Evolutionary conservation across 2,329 filamentous ascomycete genomes (phyloP).

Genomic region (Neofusicoccum kwambonambiense): DNA sequence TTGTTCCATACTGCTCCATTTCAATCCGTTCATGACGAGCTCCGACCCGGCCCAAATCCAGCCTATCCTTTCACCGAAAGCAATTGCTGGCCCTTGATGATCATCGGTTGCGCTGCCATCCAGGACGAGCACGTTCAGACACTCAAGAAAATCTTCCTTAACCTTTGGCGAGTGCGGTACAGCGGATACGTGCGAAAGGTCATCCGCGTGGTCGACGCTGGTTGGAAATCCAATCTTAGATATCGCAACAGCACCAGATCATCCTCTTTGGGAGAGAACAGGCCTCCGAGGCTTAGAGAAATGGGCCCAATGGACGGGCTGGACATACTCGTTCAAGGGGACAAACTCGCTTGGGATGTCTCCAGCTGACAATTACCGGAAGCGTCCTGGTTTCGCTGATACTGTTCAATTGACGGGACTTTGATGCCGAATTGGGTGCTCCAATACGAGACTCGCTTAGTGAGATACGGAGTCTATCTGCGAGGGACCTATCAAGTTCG

Average conservation of each 20-base stretch:
- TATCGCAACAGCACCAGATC: neutral
- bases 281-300: too few relatives aligned
- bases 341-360: too few relatives aligned
- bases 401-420: too few relatives aligned
- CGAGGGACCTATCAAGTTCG: too few relatives aligned
- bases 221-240: neutral
- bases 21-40: neutral
- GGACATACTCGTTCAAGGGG: neutral
- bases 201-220: neutral
- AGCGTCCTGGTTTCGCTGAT: too few relatives aligned
- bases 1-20: neutral
- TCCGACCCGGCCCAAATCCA: neutral
- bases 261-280: neutral
- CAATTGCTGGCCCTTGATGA: constrained; percentile 8
- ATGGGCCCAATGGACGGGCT: neutral
- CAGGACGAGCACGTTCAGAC: neutral
- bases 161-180: neutral
- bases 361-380: neutral
- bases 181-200: constrained; percentile 1
- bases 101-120: neutral
- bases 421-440: too few relatives aligned
- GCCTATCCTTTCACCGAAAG: neutral
- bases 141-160: neutral
- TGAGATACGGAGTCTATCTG: too few relatives aligned
- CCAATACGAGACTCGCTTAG: too few relatives aligned